Evolutionary conservation across 2,329 filamentous ascomycete species (phyloP), one percentile per base, ranked within the genome.

Genomic region (Ploettnerulaceae sp.): DNA sequence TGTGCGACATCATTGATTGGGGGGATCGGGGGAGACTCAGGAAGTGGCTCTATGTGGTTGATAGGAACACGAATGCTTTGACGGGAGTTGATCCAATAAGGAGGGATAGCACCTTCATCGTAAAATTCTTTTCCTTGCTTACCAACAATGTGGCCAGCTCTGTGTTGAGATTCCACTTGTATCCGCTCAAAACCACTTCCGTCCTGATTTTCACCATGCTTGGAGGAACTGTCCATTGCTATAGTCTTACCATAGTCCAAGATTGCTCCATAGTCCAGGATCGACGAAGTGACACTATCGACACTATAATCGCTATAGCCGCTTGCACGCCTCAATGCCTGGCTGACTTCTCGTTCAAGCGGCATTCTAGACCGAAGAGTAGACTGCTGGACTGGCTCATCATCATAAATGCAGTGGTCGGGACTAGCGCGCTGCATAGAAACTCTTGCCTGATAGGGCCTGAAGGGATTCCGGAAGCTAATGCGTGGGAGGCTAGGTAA

Each of bases 311-410:
- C 35, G 43, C 59, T 62, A 17, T 49, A 54, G 5, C 47, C 56
- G 41, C 61, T 63, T 4, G 50, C 56, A 37, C 57, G 50, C 12
- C 60, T 47, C 14, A 63, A 49, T n/a, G 57, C 60, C 25, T 57
- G 49, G 43, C 61, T 63, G 7, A 63, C 52, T 34, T 62, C 60
- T 47, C 58, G 48, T 37, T 63, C 61, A 6, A 63, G 46, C 17
- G 58, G 57, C 6, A 45, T 28, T 43, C 53, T 49, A 7, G 45
- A 25, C 9, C 48, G 37, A 21, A 22, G 21, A 21, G 24, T n/a
- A 25, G 6, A 4, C n/a, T 36, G 18, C 17, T 12, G 14, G 20
- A 14, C 20, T 18, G 37, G 22, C 2, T 36, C 22, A 22, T 47
- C 45, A n/a, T 31, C 45, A 14, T 41, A 41, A 20, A 42, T 38